phyloP scores from a whole-genome alignment of 2,329 filamentous ascomycete genomes.

The Trichoderma atroviride region DNA sequence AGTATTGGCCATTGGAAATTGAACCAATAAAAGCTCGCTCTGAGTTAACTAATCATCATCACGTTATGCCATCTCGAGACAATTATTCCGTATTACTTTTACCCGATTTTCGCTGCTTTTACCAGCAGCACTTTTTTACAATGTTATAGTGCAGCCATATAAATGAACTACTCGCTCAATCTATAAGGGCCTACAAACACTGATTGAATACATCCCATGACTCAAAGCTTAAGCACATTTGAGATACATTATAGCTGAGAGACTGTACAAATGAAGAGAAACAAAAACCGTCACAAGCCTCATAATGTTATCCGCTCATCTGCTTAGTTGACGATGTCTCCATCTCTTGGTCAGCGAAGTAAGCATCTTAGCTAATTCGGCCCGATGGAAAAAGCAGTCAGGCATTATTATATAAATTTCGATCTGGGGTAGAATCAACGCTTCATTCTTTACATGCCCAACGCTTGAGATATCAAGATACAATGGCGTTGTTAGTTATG shows the following conservation, averaged over 20 bases:
- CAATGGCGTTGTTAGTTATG: not conserved
- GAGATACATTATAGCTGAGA: not conserved
- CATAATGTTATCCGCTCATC: not conserved
- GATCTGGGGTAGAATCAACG: not conserved
- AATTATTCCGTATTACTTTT: no score
- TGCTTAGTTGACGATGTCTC: not conserved
- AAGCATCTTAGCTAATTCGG: not conserved
- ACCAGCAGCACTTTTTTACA: no score
- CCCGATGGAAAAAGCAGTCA: not conserved
- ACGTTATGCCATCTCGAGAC: no score
- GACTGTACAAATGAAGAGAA: not conserved
- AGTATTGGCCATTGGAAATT: no score
- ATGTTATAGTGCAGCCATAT: no score
- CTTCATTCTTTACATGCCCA: not conserved
- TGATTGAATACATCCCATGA: no score
- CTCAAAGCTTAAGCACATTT: not conserved
- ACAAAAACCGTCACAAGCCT: not conserved
- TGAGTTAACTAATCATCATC: no score
- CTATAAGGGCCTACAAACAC: not conserved
- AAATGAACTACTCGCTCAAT: not conserved
- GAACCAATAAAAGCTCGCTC: no score
- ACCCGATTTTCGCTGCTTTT: no score
- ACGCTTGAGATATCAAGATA: not conserved
- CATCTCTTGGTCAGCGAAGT: not conserved
- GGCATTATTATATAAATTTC: not conserved